Percentiles rank a stretch among this genome's conserved stretches.
Evolutionary conservation across 1,284 basidiomycete species (phyloP).

Genomic region (Fomes fomentarius): DNA sequence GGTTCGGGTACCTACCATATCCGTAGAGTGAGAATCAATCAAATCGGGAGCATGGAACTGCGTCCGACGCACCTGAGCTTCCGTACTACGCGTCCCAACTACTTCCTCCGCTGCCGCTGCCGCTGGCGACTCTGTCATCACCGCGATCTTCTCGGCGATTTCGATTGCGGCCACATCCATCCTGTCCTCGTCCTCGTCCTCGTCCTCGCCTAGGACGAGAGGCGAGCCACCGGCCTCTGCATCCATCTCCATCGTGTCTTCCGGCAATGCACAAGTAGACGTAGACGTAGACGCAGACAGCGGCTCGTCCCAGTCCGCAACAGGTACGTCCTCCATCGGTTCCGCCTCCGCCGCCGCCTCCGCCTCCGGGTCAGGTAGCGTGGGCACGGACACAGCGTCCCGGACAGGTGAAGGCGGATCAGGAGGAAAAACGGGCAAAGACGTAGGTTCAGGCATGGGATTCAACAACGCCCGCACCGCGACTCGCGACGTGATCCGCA

Average conservation of each 20-base stretch:
- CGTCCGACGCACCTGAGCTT: neutral
- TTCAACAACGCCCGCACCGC: slow-evolving; percentile 18
- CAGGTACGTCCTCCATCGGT: neutral
- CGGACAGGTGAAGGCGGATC: too few species aligned
- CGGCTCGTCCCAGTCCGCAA: neutral
- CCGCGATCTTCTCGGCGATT: neutral
- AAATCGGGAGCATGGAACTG: too few species aligned
- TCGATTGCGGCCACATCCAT: neutral
- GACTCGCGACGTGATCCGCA: slow-evolving; percentile 20
- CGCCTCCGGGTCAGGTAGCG: too few species aligned
- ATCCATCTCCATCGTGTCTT: neutral
- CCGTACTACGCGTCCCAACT: too few species aligned
- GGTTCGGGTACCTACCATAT: too few species aligned
- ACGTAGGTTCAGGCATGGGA: slow-evolving; percentile 4
- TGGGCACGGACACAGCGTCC: too few species aligned
- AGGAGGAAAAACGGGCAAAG: neutral
- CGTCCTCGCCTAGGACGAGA: neutral
- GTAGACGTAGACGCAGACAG: neutral
- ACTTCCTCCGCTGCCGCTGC: too few species aligned
- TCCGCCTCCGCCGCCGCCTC: neutral
- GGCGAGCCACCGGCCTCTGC: slow-evolving; percentile 11
- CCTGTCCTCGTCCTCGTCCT: neutral
- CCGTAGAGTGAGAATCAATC: neutral
- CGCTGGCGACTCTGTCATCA: too few species aligned
- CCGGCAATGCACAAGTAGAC: too few species aligned